Evolutionary conservation across 805 yeast genomes (phyloP), one percentile per base, ranked within the genome.

Genomic region (Hyphopichia homilentoma): DNA sequence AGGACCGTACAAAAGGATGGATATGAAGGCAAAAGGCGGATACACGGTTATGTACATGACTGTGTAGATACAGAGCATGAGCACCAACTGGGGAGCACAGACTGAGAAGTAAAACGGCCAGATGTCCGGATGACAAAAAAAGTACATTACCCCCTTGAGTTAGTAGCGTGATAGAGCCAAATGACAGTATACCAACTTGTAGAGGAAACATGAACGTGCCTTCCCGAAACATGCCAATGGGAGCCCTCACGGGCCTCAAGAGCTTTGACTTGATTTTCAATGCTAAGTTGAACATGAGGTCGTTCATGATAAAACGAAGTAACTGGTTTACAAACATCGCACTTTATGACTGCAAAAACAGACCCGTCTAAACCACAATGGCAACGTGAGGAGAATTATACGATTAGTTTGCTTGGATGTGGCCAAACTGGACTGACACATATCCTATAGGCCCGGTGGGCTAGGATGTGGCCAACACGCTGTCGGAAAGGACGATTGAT

Each of bases 101-200:
- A 73, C 57, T 3, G 68, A 47, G n/a, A 68, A 28, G 40, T 71
- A 61, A 29, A 65, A 56, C 7, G 70, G 66, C 79, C 79, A 70
- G 32, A 73, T 45, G 12, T 61, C 57, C 4, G 71, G 68, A 32
- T 65, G 62, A 8, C 41, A 38, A 11, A 52, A 16, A 33, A 68
- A 72, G 45, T 72, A 73, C 20, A 43, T 36, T 16, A 69, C 42
- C 6, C 78, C 79, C 61, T 56, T 23, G 4, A 33, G 21, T 8
- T 11, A 11, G 25, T 14, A 14, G 27, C 21, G 16, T 21, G 34
- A 6, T 24, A 24, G 26, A 8, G 7, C 16, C 25, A 29, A 19
- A 30, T 7, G 16, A 15, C 5, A n/a, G 18, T 18, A 21, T 22
- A 43, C 60, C 12, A 41, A 54, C 60, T 11, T 36, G 23, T 5